These are phyloP conservation scores for Melastoma candidum DNA, from an alignment of 441 rosid species.

Conservation along the genomic window DNA sequence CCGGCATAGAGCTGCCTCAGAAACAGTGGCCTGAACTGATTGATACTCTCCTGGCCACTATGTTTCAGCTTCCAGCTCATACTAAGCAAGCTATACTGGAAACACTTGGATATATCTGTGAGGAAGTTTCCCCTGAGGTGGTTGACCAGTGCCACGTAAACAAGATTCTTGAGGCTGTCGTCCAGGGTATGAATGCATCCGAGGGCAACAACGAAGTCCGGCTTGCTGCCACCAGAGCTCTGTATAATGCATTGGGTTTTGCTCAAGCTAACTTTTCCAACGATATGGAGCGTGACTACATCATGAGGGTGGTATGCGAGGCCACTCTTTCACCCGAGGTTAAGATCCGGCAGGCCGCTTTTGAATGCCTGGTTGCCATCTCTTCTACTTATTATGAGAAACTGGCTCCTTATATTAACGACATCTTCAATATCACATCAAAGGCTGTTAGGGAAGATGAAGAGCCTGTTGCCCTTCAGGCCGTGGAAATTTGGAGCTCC, in stretches of 20 bases:
- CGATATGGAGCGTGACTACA: slow-evolving; percentile 83
- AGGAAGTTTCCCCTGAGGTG: slow-evolving; percentile 66
- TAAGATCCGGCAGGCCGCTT: slow-evolving; percentile 82
- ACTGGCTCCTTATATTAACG: slow-evolving; percentile 68
- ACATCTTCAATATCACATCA: slow-evolving; percentile 76
- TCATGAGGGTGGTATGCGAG: slow-evolving; percentile 88
- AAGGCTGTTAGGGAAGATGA: slow-evolving; percentile 85
- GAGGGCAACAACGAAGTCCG: slow-evolving; percentile 63
- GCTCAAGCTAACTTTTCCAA: slow-evolving; percentile 88
- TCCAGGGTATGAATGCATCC: slow-evolving; percentile 83
- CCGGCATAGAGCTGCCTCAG: slow-evolving; percentile 81
- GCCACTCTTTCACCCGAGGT: slow-evolving; percentile 74
- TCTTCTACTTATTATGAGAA: slow-evolving; percentile 74
- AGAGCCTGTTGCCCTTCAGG: slow-evolving; percentile 88
- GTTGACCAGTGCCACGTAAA: slow-evolving; percentile 74
- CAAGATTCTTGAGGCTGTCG: slow-evolving; percentile 82
- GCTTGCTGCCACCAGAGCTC: slow-evolving; percentile 76
- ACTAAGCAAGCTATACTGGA: slow-evolving; percentile 81
- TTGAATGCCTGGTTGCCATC: slow-evolving; percentile 89
- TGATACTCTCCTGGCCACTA: slow-evolving; percentile 42
- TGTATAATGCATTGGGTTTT: slow-evolving; percentile 76
- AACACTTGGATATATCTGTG: slow-evolving; percentile 89
- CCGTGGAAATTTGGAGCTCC: slow-evolving; percentile 91
- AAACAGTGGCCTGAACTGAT: slow-evolving; percentile 92
- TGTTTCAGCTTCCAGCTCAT: slow-evolving; percentile 48